These are phyloP conservation scores for Monosporascus cannonballus DNA, from an alignment of 2,329 filamentous ascomycete genomes.

Conservation along the genomic window DNA sequence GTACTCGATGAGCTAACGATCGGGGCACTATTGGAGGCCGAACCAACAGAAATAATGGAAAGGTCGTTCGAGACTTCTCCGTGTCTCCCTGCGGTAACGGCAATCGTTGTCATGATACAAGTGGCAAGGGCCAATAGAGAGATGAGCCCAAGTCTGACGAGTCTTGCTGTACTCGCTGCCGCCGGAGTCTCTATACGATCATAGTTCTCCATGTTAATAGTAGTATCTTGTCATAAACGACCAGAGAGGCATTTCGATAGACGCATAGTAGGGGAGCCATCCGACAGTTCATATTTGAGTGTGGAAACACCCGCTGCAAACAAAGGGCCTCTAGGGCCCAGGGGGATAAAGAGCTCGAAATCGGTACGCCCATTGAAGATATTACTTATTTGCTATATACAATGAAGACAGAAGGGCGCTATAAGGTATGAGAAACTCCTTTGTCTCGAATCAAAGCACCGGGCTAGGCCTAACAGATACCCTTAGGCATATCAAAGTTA, in stretches of 20 bases:
- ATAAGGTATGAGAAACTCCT: too few species aligned
- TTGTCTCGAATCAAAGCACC: neutral
- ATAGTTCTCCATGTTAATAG: neutral
- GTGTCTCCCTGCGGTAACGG: neutral
- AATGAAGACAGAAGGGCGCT: too few species aligned
- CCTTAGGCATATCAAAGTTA: slow-evolving; percentile 2
- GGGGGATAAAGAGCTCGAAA: too few species aligned
- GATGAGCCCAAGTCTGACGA: neutral
- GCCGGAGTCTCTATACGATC: neutral
- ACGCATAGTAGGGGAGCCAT: too few species aligned
- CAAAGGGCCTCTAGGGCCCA: too few species aligned
- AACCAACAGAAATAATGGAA: neutral
- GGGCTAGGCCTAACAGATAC: neutral
- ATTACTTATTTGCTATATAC: too few species aligned
- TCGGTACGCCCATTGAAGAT: too few species aligned
- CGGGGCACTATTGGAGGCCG: neutral
- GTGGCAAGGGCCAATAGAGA: neutral
- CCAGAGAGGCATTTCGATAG: too few species aligned
- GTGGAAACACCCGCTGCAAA: neutral
- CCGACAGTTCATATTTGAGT: too few species aligned
- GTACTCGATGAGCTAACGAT: neutral
- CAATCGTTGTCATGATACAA: neutral
- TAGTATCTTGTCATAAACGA: neutral
- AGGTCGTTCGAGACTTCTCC: neutral
- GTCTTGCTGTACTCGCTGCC: neutral